Evolutionary conservation across 2,329 filamentous ascomycete species (phyloP), one percentile per base, ranked within the genome.

Genomic region (Zopfia rhizophila): DNA sequence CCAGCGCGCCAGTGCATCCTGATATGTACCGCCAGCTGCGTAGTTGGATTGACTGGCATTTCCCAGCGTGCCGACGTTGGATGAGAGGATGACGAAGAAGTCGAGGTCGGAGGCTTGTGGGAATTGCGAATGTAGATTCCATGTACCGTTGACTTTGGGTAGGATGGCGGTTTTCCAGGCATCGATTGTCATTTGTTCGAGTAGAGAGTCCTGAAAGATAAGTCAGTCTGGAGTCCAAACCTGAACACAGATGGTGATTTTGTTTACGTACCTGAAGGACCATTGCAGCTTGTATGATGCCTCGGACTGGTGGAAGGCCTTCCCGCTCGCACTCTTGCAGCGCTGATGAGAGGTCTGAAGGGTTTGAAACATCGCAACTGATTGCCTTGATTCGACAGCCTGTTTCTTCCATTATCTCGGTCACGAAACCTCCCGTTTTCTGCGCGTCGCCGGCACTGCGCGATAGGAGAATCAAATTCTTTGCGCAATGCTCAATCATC

Each of bases 121-220:
- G n/a, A n/a, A n/a, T n/a, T 31, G 24, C 10, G 5, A 16, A 36
- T 52, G 52, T 0, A 72, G 45, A n/a, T 60, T 58, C 51, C 66
- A 55, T 1, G 68, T 60, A 2, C 71, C 71, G 2, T 30, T 21
- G 7, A 75, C 51, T 39, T 74, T 74, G 6, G 50, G 42, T 8
- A 18, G 36, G 17, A 23, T 23, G 5, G 36, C 36, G 5, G 40
- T 24, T 11, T 43, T 36, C 25, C 49, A 56, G 13, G 45, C 0
- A 33, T 39, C 50, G 54, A 54, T 30, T 17, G 36, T 43, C 43
- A 57, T 55, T 8, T n/a, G n/a, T n/a, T n/a, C n/a, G n/a, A n/a
- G n/a, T n/a, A n/a, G n/a, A n/a, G n/a, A n/a, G n/a, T n/a, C 45
- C 5, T 40, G 19, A 4, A 51, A n/a, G n/a, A n/a, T n/a, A n/a